A percentile compares a stretch with the other conserved stretches of the same genome.
Evolutionary conservation across 1,284 basidiomycete species (phyloP).

Genomic region (Naganishia sp.): DNA sequence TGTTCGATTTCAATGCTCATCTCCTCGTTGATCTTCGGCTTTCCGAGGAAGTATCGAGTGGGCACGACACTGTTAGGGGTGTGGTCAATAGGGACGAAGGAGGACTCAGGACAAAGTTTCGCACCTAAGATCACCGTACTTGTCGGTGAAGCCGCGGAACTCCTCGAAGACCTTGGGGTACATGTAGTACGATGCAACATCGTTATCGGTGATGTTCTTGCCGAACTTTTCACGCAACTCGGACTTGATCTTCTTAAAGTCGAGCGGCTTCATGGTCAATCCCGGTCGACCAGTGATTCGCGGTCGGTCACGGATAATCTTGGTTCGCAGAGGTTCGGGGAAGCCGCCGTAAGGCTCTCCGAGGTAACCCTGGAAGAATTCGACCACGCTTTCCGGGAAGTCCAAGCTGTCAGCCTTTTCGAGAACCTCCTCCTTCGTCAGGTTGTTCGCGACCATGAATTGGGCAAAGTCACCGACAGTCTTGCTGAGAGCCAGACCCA

Average conservation of each 20-base stretch:
- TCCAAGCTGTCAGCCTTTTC: slow-evolving; percentile 85
- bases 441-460: slow-evolving; percentile 96
- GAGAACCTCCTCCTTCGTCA: slow-evolving; percentile 82
- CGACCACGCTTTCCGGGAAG: slow-evolving; percentile 83
- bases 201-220: slow-evolving; percentile 85
- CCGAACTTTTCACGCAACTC: slow-evolving; percentile 93
- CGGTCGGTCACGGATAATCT: slow-evolving; percentile 90
- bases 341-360: slow-evolving; percentile 97
- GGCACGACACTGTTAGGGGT: slow-evolving; percentile 71
- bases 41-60: slow-evolving; percentile 94
- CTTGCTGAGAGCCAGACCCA: slow-evolving; percentile 51
- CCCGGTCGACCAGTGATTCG: slow-evolving; percentile 93
- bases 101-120: slow-evolving; percentile 37
- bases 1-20: slow-evolving; percentile 96
- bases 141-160: slow-evolving; percentile 78
- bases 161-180: slow-evolving; percentile 88
- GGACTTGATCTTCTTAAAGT: slow-evolving; percentile 94
- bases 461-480: slow-evolving; percentile 99
- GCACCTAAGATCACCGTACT: slow-evolving; percentile 90
- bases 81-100: background rate
- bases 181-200: slow-evolving; percentile 87
- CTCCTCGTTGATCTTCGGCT: slow-evolving; percentile 89
- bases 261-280: slow-evolving; percentile 77
- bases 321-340: slow-evolving; percentile 90
- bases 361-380: slow-evolving; percentile 97